Conservation (phyloP, 148 eudicot genomes). For the Heliamphora exappendiculata region DNA sequence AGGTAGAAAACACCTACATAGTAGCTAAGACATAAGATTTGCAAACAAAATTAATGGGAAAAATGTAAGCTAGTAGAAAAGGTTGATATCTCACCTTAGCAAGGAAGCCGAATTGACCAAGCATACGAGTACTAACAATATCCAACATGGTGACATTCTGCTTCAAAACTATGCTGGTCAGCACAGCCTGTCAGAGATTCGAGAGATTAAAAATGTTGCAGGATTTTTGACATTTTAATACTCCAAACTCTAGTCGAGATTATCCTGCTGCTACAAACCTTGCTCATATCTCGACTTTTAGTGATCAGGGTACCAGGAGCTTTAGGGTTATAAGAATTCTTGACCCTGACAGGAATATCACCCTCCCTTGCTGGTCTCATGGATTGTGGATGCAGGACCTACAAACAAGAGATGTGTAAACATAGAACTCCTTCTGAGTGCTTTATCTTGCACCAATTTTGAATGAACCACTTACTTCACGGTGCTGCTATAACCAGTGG, state of each 20-base stretch:
- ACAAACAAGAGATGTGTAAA: not conserved
- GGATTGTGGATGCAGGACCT: slow-evolving; percentile 94
- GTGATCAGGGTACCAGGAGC: slow-evolving; percentile 85
- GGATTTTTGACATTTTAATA: not conserved
- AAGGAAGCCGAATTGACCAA: slow-evolving; percentile 86
- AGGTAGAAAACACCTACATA: slow-evolving; percentile 66
- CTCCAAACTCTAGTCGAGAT: not conserved
- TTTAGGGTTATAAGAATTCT: slow-evolving; percentile 82
- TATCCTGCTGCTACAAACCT: slow-evolving; percentile 38
- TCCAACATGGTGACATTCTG: slow-evolving; percentile 88
- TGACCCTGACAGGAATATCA: slow-evolving; percentile 86
- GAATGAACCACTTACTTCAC: not conserved
- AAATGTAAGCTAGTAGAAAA: not conserved
- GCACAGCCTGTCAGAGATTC: slow-evolving; percentile 47
- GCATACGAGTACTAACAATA: slow-evolving; percentile 87
- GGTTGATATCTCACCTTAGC: slow-evolving; percentile 45
- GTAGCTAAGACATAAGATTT: not conserved
- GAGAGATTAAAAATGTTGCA: not conserved
- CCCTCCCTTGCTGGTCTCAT: slow-evolving; percentile 90
- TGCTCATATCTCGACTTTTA: slow-evolving; percentile 61
- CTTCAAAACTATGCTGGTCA: slow-evolving; percentile 88
- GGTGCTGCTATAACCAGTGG: not conserved
- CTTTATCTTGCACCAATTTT: not conserved
- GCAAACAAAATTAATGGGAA: not conserved
- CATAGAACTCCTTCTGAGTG: not conserved